Percentiles rank a stretch among this genome's conserved stretches.
Conservation (phyloP, 2,329 filamentous ascomycete genomes). For the Trichothecium roseum region DNA sequence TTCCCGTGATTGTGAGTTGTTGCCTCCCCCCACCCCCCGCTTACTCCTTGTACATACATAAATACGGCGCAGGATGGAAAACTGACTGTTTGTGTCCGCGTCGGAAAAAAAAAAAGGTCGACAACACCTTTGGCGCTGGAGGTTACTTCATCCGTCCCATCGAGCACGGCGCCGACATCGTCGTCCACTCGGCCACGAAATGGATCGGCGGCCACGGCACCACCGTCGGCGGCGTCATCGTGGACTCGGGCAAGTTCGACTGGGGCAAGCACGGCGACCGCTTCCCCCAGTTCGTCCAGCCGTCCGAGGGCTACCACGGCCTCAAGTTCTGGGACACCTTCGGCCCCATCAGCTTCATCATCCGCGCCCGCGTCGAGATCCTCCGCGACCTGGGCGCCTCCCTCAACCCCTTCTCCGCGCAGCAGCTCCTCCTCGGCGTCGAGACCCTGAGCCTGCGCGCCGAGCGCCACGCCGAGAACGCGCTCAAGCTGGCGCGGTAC, state of each 20-base stretch:
- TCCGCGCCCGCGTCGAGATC: slow-evolving; percentile 80
- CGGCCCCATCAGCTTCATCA: slow-evolving; percentile 69
- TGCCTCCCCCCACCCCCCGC: not conserved
- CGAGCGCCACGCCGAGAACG: slow-evolving; percentile 80
- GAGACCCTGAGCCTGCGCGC: slow-evolving; percentile 83
- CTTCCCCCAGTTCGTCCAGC: slow-evolving; percentile 90
- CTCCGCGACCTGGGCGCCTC: slow-evolving; percentile 75
- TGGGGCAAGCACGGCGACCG: slow-evolving; percentile 77
- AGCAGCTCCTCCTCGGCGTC: slow-evolving; percentile 79
- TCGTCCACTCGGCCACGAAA: slow-evolving; percentile 90
- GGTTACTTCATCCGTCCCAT: slow-evolving; percentile 83
- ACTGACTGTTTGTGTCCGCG: not conserved
- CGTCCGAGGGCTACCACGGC: slow-evolving; percentile 80
- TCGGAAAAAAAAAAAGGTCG: slow-evolving; percentile 49
- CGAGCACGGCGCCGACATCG: slow-evolving; percentile 79
- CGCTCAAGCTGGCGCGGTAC: slow-evolving; percentile 69
- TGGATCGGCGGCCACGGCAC: slow-evolving; percentile 97
- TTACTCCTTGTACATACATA: not conserved
- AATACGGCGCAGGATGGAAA: too few species aligned
- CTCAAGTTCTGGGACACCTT: slow-evolving; percentile 94
- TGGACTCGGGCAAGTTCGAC: slow-evolving; percentile 88
- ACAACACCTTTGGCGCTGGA: slow-evolving; percentile 93
- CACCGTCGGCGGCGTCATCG: slow-evolving; percentile 75
- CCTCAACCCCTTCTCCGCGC: slow-evolving; percentile 83
- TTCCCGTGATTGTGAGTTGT: slow-evolving; percentile 49